Evolutionary conservation across 2,329 filamentous ascomycete genomes (phyloP).

Genomic region (Anthostomella pinea): DNA sequence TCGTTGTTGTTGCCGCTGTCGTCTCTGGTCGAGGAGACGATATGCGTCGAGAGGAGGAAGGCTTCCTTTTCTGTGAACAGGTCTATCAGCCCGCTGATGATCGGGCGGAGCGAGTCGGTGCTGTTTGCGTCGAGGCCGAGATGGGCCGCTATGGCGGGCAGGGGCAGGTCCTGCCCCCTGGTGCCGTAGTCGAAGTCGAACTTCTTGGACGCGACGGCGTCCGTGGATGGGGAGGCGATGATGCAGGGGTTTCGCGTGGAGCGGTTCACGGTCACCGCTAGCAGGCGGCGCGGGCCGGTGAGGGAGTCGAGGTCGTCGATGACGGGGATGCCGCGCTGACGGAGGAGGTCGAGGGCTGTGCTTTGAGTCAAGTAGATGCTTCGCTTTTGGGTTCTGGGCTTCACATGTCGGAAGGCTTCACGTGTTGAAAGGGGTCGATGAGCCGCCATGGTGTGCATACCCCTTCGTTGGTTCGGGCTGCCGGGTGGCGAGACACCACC

Average conservation of each 20-base stretch:
- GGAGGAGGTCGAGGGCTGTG: slow-evolving; percentile 55
- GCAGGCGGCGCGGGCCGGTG: slow-evolving; percentile 41
- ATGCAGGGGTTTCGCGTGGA: slow-evolving; percentile 61
- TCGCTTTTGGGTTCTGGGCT: slow-evolving; percentile 38
- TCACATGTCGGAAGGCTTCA: slow-evolving; percentile 1
- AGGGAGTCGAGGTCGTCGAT: slow-evolving; percentile 22
- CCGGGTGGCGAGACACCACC: slow-evolving; percentile 8
- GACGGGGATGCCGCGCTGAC: slow-evolving; percentile 45
- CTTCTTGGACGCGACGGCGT: slow-evolving; percentile 42
- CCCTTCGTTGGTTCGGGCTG: slow-evolving; percentile 44
- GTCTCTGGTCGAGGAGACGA: slow-evolving; percentile 43
- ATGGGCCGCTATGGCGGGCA: slow-evolving; percentile 42
- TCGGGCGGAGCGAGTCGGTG: slow-evolving; percentile 40
- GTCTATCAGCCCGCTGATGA: slow-evolving; percentile 53
- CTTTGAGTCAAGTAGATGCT: slow-evolving; percentile 53
- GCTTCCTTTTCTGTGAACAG: slow-evolving; percentile 66
- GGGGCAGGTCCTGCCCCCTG: slow-evolving; percentile 35
- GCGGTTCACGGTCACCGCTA: slow-evolving; percentile 66
- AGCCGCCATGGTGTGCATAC: slow-evolving; percentile 47
- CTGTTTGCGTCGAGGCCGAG: slow-evolving; percentile 50
- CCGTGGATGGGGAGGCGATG: slow-evolving; percentile 52
- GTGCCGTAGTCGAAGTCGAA: slow-evolving; percentile 62
- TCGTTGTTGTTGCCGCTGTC: too few relatives aligned
- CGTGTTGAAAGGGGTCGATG: slow-evolving; percentile 24
- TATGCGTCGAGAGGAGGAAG: slow-evolving; percentile 53